phyloP scores from a whole-genome alignment of 2,329 filamentous ascomycete genomes.

The Cryphonectria parasitica region DNA sequence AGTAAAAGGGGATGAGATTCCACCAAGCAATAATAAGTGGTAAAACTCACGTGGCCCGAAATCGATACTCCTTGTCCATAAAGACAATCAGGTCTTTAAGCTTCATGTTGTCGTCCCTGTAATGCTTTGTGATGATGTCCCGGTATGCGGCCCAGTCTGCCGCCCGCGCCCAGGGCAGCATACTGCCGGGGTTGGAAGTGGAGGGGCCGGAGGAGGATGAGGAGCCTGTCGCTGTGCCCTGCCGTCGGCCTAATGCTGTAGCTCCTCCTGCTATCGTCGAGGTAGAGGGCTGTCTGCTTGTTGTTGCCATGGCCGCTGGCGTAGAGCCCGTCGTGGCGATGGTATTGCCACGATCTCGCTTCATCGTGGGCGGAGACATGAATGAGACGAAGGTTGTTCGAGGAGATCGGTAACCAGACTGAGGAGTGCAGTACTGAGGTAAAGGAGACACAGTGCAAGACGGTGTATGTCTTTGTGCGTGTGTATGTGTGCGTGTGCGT shows the following conservation, averaged over 20 bases:
- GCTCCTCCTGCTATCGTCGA: no score
- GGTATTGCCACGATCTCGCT: not conserved
- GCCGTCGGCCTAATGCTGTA: not conserved
- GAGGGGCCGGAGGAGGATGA: not conserved
- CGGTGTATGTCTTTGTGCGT: not conserved
- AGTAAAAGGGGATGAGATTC: no score
- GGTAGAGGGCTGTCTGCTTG: no score
- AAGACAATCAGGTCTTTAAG: slow-evolving; percentile 23
- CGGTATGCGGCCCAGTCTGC: slow-evolving; percentile 22
- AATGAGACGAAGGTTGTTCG: not conserved
- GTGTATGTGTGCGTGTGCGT: not conserved
- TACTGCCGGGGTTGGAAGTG: not conserved
- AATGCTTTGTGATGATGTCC: slow-evolving; percentile 19
- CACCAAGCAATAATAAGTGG: not conserved
- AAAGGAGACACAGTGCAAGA: no score
- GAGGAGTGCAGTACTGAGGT: no score
- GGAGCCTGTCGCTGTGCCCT: not conserved
- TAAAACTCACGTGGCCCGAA: slow-evolving; percentile 20
- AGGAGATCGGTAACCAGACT: no score
- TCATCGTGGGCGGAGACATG: not conserved
- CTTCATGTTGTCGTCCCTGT: slow-evolving; percentile 24
- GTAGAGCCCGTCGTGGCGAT: not conserved
- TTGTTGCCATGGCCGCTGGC: not conserved
- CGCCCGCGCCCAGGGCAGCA: slow-evolving; percentile 12
- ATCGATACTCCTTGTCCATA: slow-evolving; percentile 23